These are phyloP conservation scores for Capsella rubella DNA, from an alignment of 441 rosid species.

Conservation along the genomic window DNA sequence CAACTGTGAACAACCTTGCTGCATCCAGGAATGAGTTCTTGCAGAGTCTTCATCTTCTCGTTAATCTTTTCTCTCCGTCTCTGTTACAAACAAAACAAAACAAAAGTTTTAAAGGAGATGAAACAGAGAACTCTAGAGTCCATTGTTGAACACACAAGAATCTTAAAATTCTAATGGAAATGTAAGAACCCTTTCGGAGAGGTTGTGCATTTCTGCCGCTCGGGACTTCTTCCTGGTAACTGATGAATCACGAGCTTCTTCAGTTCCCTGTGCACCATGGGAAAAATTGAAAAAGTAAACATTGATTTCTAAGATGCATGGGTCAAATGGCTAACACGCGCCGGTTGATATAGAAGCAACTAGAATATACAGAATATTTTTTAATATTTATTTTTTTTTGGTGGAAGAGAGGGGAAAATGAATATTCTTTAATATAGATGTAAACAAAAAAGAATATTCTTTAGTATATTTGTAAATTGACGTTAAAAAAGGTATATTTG, in stretches of 20 bases:
- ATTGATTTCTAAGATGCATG: background rate
- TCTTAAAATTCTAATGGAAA: background rate
- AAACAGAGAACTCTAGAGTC: background rate
- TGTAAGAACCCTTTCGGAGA: slow-evolving; percentile 29
- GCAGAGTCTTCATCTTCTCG: slow-evolving; percentile 84
- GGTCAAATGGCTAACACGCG: slow-evolving; percentile 7
- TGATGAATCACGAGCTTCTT: slow-evolving; percentile 32
- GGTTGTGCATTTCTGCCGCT: slow-evolving; percentile 40
- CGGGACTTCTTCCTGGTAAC: slow-evolving; percentile 40
- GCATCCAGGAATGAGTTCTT: slow-evolving; percentile 91
- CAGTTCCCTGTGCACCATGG: slow-evolving; percentile 23
- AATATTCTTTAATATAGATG: no score
- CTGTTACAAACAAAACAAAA: slow-evolving; percentile 45
- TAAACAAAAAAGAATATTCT: no score
- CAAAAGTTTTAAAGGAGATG: slow-evolving; percentile 8
- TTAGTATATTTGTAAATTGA: no score
- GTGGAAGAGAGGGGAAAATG: no score
- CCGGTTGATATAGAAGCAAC: background rate
- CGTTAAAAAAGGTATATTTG: no score
- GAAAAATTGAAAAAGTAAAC: background rate
- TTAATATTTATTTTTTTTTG: no score
- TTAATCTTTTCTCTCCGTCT: slow-evolving; percentile 87
- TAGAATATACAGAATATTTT: no score
- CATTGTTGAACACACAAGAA: background rate
- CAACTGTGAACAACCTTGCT: slow-evolving; percentile 62